Conservation (phyloP, 2,329 filamentous ascomycete genomes). For the Fonsecaea erecta region DNA sequence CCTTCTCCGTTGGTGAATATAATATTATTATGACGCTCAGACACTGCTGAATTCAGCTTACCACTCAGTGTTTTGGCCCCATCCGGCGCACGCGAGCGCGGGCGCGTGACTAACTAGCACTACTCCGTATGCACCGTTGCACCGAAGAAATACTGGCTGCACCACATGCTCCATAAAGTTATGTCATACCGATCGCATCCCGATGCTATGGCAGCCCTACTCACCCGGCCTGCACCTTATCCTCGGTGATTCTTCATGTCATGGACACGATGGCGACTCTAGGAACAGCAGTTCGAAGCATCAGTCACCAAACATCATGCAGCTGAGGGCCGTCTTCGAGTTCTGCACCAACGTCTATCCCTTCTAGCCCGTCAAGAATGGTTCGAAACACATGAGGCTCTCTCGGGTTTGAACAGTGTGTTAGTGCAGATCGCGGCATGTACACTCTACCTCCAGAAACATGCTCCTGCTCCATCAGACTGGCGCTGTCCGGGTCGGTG, state of each 20-base stretch:
- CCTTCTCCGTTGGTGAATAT: background rate
- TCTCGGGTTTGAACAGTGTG: background rate
- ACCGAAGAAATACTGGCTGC: background rate
- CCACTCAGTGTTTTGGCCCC: background rate
- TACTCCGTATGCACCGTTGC: background rate
- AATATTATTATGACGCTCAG: background rate
- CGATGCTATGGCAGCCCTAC: background rate
- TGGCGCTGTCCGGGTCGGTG: slow-evolving; percentile 90
- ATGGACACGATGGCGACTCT: background rate
- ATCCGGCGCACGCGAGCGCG: background rate
- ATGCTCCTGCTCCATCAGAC: slow-evolving; percentile 94
- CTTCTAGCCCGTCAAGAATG: background rate
- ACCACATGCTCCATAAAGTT: slow-evolving; percentile 1
- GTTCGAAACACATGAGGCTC: background rate
- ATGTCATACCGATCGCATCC: background rate
- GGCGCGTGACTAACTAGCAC: slow-evolving; percentile 2
- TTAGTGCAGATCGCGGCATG: background rate
- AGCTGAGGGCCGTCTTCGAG: background rate
- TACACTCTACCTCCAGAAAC: slow-evolving; percentile 37
- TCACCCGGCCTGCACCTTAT: background rate
- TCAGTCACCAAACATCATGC: background rate
- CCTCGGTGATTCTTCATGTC: background rate
- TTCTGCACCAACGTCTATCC: background rate
- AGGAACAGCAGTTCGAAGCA: background rate
- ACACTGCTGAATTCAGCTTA: background rate